Percentiles rank a stretch among this genome's conserved stretches.
Evolutionary conservation across 2,329 filamentous ascomycete genomes (phyloP).

Genomic region (Aaosphaeria arxii): DNA sequence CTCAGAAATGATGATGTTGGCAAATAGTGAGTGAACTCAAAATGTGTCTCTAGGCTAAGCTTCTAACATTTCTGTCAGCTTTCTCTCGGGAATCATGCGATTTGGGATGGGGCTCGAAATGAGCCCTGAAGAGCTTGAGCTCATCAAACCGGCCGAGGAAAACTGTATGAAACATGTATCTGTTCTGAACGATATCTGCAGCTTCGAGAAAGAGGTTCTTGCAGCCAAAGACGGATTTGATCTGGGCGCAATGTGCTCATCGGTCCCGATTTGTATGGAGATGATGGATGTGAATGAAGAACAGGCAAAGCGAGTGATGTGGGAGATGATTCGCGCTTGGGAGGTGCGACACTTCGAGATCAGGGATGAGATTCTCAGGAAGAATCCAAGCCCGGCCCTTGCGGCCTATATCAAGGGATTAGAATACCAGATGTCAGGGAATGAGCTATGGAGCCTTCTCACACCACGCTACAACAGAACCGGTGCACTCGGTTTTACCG

Average conservation of each 20-base stretch:
- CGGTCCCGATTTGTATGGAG: constrained; percentile 27
- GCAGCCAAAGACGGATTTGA: constrained; percentile 7
- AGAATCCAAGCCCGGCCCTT: not conserved
- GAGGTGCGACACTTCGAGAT: constrained; percentile 16
- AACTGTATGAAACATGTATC: constrained; percentile 40
- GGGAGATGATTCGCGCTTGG: constrained; percentile 30
- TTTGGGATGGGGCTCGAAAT: constrained; percentile 36
- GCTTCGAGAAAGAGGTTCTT: constrained; percentile 40
- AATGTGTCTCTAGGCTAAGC: not conserved
- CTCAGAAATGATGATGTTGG: constrained; percentile 41
- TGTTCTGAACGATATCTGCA: constrained; percentile 43
- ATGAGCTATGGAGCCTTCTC: constrained; percentile 31
- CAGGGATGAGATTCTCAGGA: constrained; percentile 7
- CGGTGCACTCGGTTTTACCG: too few species aligned
- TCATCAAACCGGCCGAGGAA: constrained; percentile 23
- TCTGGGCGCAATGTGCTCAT: constrained; percentile 32
- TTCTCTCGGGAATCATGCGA: constrained; percentile 34
- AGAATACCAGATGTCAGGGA: constrained; percentile 35
- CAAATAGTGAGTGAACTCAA: constrained; percentile 27
- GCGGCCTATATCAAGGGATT: constrained; percentile 30
- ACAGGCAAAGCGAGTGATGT: constrained; percentile 29
- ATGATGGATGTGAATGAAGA: constrained; percentile 17
- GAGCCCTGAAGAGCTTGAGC: constrained; percentile 19
- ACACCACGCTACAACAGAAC: constrained; percentile 11
- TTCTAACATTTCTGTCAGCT: not conserved